A percentile compares a stretch with the other conserved stretches of the same genome.
phyloP scores from a whole-genome alignment of 2,329 filamentous ascomycete genomes.

The Chaetothyriales sp. region DNA sequence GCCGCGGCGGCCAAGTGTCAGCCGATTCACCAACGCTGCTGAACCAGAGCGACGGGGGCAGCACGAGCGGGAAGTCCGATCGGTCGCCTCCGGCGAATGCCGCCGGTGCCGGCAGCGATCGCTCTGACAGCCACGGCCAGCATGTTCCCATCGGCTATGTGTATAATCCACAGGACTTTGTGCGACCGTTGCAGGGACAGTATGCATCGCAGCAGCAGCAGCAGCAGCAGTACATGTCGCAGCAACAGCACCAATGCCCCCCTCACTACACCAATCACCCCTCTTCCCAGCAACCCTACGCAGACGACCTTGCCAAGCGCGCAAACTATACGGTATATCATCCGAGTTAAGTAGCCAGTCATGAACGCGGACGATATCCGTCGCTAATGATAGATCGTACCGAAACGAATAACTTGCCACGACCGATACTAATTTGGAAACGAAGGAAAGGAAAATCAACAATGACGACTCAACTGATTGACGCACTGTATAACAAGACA shows the following conservation, averaged over 20 bases:
- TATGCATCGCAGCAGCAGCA: conserved; percentile 5
- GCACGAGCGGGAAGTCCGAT: conserved; percentile 3
- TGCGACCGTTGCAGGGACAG: conserved; percentile 1
- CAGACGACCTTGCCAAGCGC: background rate
- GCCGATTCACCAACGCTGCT: background rate
- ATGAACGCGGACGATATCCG: too few relatives aligned
- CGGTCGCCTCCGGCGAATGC: conserved; percentile 6
- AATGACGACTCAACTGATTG: too few relatives aligned
- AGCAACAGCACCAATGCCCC: conserved; percentile 4
- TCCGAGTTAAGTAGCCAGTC: too few relatives aligned
- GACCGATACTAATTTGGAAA: too few relatives aligned
- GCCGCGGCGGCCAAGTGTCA: conserved; percentile 1
- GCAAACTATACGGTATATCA: too few relatives aligned
- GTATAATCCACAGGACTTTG: conserved; percentile 2
- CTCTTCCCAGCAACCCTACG: background rate
- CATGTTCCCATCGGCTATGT: conserved; percentile 2
- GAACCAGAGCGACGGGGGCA: conserved; percentile 1
- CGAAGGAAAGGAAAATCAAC: too few relatives aligned
- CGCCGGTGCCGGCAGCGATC: conserved; percentile 5
- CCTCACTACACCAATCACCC: background rate
- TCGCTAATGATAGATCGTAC: too few relatives aligned
- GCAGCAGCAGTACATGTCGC: conserved; percentile 8
- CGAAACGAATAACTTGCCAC: too few relatives aligned
- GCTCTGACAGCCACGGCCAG: conserved; percentile 3
- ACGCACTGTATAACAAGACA: too few relatives aligned